Conservation (phyloP, 2,329 filamentous ascomycete genomes). For the Truncatella angustata region DNA sequence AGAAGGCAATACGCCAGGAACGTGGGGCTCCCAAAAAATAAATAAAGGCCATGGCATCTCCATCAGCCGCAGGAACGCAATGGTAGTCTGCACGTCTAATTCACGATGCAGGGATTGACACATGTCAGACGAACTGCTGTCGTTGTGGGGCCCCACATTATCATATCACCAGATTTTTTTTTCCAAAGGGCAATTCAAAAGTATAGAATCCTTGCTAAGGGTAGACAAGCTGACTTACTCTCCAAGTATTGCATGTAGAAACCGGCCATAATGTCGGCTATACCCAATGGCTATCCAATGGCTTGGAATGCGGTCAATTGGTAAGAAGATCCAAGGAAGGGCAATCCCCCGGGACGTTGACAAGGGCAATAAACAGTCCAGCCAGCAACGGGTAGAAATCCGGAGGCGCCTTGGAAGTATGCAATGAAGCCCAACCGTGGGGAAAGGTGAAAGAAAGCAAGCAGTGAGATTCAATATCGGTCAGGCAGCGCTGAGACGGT, state of each 20-base stretch:
- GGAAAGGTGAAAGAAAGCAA: conserved; percentile 33
- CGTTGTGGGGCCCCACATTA: conserved; percentile 24
- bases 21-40: conserved; percentile 28
- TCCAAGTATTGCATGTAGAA: conserved; percentile 73
- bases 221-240: conserved; percentile 55
- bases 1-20: conserved; percentile 19
- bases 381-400: conserved; percentile 28
- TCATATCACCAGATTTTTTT: conserved; percentile 14
- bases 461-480: conserved; percentile 30
- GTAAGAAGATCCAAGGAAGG: conserved; percentile 18
- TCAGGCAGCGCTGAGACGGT: conserved; percentile 31
- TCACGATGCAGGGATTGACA: conserved; percentile 31
- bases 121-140: conserved; percentile 32
- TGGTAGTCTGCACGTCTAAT: conserved; percentile 28
- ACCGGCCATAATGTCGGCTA: conserved; percentile 52
- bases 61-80: conserved; percentile 22
- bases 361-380: conserved; percentile 20
- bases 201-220: conserved; percentile 17
- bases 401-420: conserved; percentile 36
- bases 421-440: conserved; percentile 55
- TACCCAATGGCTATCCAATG: conserved; percentile 21
- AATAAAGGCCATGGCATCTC: conserved; percentile 18
- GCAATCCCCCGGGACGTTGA: conserved; percentile 20
- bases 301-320: conserved; percentile 1
- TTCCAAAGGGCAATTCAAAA: conserved; percentile 16